phyloP scores from a whole-genome alignment of 768 basidiomycete genomes.

The Panellus pusillus region DNA sequence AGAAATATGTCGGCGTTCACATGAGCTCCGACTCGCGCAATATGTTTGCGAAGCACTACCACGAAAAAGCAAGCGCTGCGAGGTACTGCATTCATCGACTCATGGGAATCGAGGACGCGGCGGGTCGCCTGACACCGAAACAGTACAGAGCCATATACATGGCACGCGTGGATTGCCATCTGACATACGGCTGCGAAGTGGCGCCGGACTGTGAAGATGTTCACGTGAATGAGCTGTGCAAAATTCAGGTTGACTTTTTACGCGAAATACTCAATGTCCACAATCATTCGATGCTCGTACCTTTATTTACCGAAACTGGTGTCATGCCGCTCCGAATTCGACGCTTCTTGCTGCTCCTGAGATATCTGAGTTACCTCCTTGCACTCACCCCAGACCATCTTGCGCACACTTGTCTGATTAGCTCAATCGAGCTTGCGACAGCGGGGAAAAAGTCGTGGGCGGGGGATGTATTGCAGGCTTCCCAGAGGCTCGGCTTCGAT shows the following conservation, averaged over 20 bases:
- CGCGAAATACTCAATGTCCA: constrained; percentile 22
- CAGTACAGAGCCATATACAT: constrained; percentile 17
- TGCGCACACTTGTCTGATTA: background rate
- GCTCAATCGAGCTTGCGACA: background rate
- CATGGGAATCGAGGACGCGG: constrained; percentile 12
- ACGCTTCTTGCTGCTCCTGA: constrained; percentile 17
- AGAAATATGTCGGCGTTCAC: constrained; percentile 19
- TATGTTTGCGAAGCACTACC: constrained; percentile 17
- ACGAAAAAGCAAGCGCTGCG: constrained; percentile 7
- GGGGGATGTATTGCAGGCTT: too few species aligned
- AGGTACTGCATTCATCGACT: constrained; percentile 16
- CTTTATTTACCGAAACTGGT: constrained; percentile 26
- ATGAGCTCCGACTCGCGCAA: background rate
- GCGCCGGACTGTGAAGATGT: constrained; percentile 7
- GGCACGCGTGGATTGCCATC: too few species aligned
- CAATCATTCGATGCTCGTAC: constrained; percentile 4
- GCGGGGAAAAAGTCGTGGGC: too few species aligned
- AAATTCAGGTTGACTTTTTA: constrained; percentile 21
- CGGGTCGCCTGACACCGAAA: constrained; percentile 17
- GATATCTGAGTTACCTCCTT: constrained; percentile 19
- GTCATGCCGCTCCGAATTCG: constrained; percentile 23
- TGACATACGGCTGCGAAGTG: constrained; percentile 24
- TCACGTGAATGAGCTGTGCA: constrained; percentile 7
- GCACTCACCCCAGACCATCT: background rate
- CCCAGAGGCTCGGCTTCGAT: too few species aligned